Percentiles rank a stretch among this genome's conserved stretches.
phyloP scores from a whole-genome alignment of 371 early-diverging fungal species.

The Mucor circinelloides region DNA sequence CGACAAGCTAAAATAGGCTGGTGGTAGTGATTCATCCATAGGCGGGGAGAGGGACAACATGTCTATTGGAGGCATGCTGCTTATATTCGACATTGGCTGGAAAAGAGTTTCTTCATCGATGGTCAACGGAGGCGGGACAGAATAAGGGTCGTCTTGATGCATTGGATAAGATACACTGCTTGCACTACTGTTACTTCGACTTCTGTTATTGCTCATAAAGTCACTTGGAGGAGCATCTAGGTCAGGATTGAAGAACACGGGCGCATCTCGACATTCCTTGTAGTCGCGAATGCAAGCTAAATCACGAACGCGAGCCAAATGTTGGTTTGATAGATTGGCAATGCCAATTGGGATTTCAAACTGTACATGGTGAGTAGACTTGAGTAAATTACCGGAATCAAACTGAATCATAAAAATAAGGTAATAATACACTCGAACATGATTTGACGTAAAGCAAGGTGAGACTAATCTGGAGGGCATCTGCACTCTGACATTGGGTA shows the following conservation, averaged over 20 bases:
- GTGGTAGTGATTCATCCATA: constrained; percentile 3
- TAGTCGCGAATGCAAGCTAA: constrained; percentile 17
- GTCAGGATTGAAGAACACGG: constrained; percentile 16
- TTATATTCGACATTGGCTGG: neutral
- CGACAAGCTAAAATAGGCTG: constrained; percentile 8
- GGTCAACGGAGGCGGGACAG: neutral
- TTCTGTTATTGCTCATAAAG: neutral
- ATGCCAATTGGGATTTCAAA: constrained; percentile 18
- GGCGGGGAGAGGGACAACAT: neutral
- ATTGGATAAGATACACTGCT: neutral
- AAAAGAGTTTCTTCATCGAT: neutral
- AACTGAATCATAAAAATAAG: constrained; percentile 8
- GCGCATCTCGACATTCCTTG: constrained; percentile 14
- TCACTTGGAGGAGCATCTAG: constrained; percentile 14
- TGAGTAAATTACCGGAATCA: neutral
- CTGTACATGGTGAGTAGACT: neutral
- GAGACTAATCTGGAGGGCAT: constrained; percentile 21
- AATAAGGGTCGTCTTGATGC: neutral
- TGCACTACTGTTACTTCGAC: neutral
- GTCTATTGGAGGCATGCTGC: neutral
- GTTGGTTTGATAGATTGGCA: constrained; percentile 17
- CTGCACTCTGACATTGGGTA: neutral
- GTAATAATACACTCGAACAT: constrained; percentile 22
- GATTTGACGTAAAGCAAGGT: constrained; percentile 21
- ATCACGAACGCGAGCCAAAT: constrained; percentile 14